Conservation (phyloP, 1,284 basidiomycete species). For the Moesziomyces globuligerus region DNA sequence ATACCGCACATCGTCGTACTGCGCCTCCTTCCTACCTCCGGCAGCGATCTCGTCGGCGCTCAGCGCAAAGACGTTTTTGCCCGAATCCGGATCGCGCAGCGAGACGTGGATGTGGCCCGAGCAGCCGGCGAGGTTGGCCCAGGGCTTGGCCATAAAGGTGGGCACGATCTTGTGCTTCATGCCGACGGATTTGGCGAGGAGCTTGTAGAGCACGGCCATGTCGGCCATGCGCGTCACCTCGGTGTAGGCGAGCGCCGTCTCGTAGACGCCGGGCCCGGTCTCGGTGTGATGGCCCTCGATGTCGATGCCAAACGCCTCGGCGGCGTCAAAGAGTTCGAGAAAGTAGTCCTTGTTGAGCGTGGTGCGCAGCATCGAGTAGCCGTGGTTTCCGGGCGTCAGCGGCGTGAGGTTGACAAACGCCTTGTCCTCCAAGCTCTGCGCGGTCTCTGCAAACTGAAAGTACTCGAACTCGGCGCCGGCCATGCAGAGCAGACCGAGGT, state of each 20-base stretch:
- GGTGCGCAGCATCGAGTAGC: slow-evolving; percentile 65
- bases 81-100: slow-evolving; percentile 74
- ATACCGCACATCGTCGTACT: slow-evolving; percentile 82
- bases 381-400: slow-evolving; percentile 81
- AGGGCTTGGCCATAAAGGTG: slow-evolving; percentile 98
- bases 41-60: slow-evolving; percentile 73
- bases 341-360: slow-evolving; percentile 86
- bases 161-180: slow-evolving; percentile 88
- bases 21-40: slow-evolving; percentile 76
- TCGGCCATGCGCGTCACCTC: slow-evolving; percentile 87
- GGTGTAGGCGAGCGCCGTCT: slow-evolving; percentile 92
- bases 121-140: slow-evolving; percentile 70
- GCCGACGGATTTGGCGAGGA: slow-evolving; percentile 87
- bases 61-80: slow-evolving; percentile 82
- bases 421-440: slow-evolving; percentile 80
- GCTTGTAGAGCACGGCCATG: slow-evolving; percentile 92
- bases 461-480: slow-evolving; percentile 95
- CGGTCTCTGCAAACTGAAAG: slow-evolving; percentile 90
- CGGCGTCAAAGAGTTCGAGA: slow-evolving; percentile 83
- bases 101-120: slow-evolving; percentile 90
- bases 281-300: slow-evolving; percentile 97
- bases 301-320: slow-evolving; percentile 78
- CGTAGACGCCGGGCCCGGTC: slow-evolving; percentile 85
- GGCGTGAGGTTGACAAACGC: slow-evolving; percentile 79
- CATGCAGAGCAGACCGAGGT: slow-evolving; percentile 67